phyloP scores from a whole-genome alignment of 768 basidiomycete genomes.

The Mycena venus region DNA sequence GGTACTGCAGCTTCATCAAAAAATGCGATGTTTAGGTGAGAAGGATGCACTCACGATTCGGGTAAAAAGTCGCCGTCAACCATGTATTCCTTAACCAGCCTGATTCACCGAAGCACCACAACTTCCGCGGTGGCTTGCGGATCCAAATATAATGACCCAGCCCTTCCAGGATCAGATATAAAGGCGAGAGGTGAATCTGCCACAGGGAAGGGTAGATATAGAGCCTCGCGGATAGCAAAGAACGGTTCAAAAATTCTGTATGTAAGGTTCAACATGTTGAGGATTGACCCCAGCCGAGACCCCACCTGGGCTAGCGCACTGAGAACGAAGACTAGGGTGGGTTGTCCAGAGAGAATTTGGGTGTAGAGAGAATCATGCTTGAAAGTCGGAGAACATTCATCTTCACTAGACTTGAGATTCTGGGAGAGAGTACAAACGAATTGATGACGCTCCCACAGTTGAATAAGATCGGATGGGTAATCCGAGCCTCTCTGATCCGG shows the following conservation, averaged over 20 bases:
- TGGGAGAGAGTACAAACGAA: neutral
- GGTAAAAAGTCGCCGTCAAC: no score
- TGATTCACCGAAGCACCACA: neutral
- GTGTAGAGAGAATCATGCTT: neutral
- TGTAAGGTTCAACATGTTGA: neutral
- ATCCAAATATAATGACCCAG: neutral
- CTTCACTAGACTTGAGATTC: neutral
- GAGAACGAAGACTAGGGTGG: neutral
- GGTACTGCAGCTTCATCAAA: neutral
- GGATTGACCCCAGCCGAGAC: neutral
- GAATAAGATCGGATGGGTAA: neutral
- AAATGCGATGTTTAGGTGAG: neutral
- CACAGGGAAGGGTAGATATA: neutral
- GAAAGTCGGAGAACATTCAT: neutral
- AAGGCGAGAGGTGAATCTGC: no score
- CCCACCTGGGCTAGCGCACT: neutral
- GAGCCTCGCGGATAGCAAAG: neutral
- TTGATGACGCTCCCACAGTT: slow-evolving; percentile 5
- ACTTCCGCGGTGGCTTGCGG: neutral
- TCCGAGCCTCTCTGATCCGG: neutral
- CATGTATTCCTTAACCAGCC: no score
- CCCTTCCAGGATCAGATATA: neutral
- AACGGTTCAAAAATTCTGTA: slow-evolving; percentile 8
- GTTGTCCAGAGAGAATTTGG: neutral
- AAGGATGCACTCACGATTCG: neutral